Percentiles rank a stretch among this genome's conserved stretches.
Conservation (phyloP, 495 filamentous ascomycete genomes). For the Talaromyces stipitatus region DNA sequence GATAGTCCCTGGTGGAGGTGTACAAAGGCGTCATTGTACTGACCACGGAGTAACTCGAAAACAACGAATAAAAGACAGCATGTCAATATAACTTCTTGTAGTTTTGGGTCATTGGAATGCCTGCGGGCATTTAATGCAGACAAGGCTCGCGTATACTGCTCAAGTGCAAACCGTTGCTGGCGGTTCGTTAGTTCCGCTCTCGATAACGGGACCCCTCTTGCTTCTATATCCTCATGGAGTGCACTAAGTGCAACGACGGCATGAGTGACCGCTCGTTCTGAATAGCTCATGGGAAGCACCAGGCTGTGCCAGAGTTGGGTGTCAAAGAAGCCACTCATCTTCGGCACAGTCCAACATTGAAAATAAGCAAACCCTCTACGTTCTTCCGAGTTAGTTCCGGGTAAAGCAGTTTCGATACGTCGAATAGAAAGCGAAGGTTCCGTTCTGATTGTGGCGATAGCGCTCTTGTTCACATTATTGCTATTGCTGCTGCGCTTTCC, state of each 20-base stretch:
- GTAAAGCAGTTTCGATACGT: not conserved
- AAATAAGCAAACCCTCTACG: slow-evolving; percentile 27
- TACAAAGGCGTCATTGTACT: slow-evolving; percentile 11
- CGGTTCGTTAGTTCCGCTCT: slow-evolving; percentile 9
- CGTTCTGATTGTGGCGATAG: not conserved
- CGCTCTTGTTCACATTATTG: no score
- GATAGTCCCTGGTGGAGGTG: slow-evolving; percentile 12
- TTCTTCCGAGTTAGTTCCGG: slow-evolving; percentile 9
- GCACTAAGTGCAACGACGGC: slow-evolving; percentile 41
- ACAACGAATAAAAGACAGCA: slow-evolving; percentile 19
- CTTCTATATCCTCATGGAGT: slow-evolving; percentile 25
- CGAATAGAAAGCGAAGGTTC: not conserved
- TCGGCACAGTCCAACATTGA: slow-evolving; percentile 25
- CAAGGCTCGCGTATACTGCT: slow-evolving; percentile 12
- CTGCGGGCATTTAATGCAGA: slow-evolving; percentile 9
- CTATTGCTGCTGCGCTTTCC: not conserved
- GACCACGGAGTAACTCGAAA: slow-evolving; percentile 13
- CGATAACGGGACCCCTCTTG: slow-evolving; percentile 7
- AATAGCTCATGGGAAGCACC: slow-evolving; percentile 34
- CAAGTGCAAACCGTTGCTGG: slow-evolving; percentile 16
- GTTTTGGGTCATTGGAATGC: slow-evolving; percentile 12
- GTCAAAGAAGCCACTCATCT: slow-evolving; percentile 36
- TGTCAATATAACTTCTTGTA: slow-evolving; percentile 13
- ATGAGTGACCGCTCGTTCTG: slow-evolving; percentile 44
- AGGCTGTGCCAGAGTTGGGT: slow-evolving; percentile 40